phyloP scores from a whole-genome alignment of 768 basidiomycete genomes.

The Phylloporus sp. region DNA sequence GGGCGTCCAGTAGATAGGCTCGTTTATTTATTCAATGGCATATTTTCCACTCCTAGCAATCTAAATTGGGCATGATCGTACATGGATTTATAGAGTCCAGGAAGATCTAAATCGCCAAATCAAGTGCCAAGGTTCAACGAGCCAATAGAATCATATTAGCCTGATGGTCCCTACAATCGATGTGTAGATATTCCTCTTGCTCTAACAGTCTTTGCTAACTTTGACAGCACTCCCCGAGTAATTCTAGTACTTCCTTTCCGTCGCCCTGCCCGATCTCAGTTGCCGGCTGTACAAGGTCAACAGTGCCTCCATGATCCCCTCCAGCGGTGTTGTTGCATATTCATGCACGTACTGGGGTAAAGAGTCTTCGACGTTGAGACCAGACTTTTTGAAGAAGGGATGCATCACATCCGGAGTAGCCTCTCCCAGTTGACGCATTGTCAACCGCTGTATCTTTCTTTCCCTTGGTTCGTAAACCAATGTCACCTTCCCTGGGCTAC shows the following conservation, averaged over 20 bases:
- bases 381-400: constrained; percentile 80
- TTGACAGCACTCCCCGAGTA: too few relatives aligned
- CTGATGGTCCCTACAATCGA: too few relatives aligned
- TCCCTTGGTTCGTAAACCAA: constrained; percentile 54
- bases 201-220: too few relatives aligned
- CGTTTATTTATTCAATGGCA: constrained; percentile 10
- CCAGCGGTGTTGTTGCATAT: constrained; percentile 77
- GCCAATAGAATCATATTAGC: too few relatives aligned
- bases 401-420: constrained; percentile 89
- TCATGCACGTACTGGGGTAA: constrained; percentile 87
- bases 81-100: too few relatives aligned
- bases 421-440: constrained; percentile 82
- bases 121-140: background rate
- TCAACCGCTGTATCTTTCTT: constrained; percentile 72
- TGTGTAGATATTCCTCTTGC: too few relatives aligned
- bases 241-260: constrained; percentile 13
- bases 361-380: constrained; percentile 79
- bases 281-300: constrained; percentile 76
- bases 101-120: too few relatives aligned
- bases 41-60: background rate
- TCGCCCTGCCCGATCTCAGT: constrained; percentile 36
- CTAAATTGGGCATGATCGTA: too few relatives aligned
- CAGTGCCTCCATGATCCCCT: constrained; percentile 79
- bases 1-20: constrained; percentile 30
- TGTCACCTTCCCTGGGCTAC: constrained; percentile 12